A percentile compares a stretch with the other conserved stretches of the same genome.
Conservation (phyloP, 306 rosid genomes). For the Hippophae rhamnoides region DNA sequence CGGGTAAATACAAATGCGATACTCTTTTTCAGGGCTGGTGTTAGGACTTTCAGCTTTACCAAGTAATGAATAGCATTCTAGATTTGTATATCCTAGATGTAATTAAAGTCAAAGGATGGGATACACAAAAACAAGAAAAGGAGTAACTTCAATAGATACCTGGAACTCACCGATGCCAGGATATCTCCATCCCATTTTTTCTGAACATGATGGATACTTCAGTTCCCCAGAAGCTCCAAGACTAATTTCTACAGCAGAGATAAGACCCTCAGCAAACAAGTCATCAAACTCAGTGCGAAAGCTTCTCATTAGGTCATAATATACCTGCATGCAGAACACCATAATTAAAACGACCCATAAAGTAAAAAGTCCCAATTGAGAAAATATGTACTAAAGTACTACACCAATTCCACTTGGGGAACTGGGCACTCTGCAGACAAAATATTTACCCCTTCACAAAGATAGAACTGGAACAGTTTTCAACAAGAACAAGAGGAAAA, state of each 20-base stretch:
- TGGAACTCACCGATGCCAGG: constrained; percentile 99
- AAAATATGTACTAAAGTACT: too few species aligned
- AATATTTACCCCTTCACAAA: too few species aligned
- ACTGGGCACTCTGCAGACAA: too few species aligned
- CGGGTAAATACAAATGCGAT: too few species aligned
- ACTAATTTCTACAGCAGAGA: constrained; percentile 80
- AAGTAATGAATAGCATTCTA: not conserved
- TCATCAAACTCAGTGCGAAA: constrained; percentile 89
- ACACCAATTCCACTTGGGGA: too few species aligned
- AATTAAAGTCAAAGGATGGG: not conserved
- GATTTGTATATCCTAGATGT: not conserved
- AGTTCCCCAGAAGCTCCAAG: constrained; percentile 95
- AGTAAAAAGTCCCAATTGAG: not conserved
- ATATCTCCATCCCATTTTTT: constrained; percentile 93
- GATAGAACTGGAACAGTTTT: too few species aligned
- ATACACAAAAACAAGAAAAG: not conserved
- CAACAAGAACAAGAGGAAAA: too few species aligned
- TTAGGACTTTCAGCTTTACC: not conserved
- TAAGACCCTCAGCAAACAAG: constrained; percentile 64
- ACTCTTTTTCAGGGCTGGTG: too few species aligned
- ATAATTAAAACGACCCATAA: not conserved
- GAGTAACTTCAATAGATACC: constrained; percentile 45
- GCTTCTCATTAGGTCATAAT: constrained; percentile 97
- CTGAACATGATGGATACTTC: constrained; percentile 87
- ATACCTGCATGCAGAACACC: constrained; percentile 45